Evolutionary conservation across 208 protist genomes (phyloP).

Genomic region (Wallacemonas sp.): DNA sequence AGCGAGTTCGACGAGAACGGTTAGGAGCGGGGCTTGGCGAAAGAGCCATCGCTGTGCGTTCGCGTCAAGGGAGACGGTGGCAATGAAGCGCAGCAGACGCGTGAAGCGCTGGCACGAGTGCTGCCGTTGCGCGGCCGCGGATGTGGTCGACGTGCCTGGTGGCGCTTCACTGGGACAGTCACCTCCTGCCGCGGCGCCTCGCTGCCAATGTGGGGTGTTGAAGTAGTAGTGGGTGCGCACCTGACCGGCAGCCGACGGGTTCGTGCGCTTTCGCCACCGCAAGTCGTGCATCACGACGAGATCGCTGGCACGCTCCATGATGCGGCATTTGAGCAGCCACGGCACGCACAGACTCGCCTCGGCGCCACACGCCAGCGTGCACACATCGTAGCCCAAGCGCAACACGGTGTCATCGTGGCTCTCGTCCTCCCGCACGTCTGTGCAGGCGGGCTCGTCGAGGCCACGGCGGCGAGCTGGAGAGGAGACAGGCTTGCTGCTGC

Average conservation of each 20-base stretch:
- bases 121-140: background rate
- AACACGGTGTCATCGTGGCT: background rate
- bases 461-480: background rate
- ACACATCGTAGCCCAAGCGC: slow-evolving; percentile 6
- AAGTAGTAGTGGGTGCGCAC: slow-evolving; percentile 13
- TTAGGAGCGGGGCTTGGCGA: slow-evolving; percentile 43
- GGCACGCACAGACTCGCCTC: slow-evolving; percentile 18
- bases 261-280: slow-evolving; percentile 9
- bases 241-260: background rate
- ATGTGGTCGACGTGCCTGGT: background rate
- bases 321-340: slow-evolving; percentile 18
- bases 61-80: slow-evolving; percentile 54
- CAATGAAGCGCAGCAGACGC: slow-evolving; percentile 50
- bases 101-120: background rate
- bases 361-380: slow-evolving; percentile 11
- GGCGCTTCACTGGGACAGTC: background rate
- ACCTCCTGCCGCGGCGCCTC: background rate
- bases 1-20: slow-evolving; percentile 61
- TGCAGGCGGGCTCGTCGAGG: background rate
- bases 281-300: slow-evolving; percentile 22
- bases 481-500: too few species aligned
- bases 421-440: background rate
- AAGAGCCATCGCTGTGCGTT: slow-evolving; percentile 46
- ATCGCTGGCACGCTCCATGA: slow-evolving; percentile 19
- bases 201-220: slow-evolving; percentile 8